phyloP scores from a whole-genome alignment of 2,329 filamentous ascomycete genomes.

The Venturia oleaginea region DNA sequence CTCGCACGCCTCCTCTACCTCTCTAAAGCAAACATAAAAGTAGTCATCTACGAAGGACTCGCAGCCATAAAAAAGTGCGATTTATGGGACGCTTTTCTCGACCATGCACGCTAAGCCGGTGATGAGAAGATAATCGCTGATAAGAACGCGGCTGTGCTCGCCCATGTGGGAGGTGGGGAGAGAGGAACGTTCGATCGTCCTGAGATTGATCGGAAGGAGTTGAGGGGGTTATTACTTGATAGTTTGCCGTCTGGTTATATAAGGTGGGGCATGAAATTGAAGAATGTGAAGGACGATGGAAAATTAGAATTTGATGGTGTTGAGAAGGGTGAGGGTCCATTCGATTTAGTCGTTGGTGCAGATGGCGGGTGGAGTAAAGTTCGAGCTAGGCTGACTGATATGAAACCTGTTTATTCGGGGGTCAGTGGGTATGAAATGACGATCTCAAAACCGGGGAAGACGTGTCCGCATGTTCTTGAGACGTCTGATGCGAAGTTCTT shows the following conservation, averaged over 20 bases:
- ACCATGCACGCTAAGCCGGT: conserved; percentile 21
- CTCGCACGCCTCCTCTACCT: conserved; percentile 23
- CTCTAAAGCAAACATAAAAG: conserved; percentile 17
- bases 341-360: conserved; percentile 40
- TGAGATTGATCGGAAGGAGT: conserved; percentile 32
- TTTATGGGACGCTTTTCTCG: conserved; percentile 22
- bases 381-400: conserved; percentile 21
- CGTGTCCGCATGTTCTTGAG: conserved; percentile 35
- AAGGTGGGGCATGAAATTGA: conserved; percentile 25
- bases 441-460: conserved; percentile 28
- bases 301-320: background rate
- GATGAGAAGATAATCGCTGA: conserved; percentile 18
- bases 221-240: conserved; percentile 29
- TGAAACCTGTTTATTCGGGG: conserved; percentile 38
- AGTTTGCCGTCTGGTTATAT: conserved; percentile 26
- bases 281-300: conserved; percentile 15
- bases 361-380: conserved; percentile 40
- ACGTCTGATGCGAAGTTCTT: conserved; percentile 32
- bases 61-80: conserved; percentile 23
- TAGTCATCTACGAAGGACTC: conserved; percentile 25
- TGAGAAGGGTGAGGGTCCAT: conserved; percentile 20
- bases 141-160: conserved; percentile 7
- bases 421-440: conserved; percentile 36
- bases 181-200: conserved; percentile 21
- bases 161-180: conserved; percentile 16